phyloP scores from a whole-genome alignment of 2,329 filamentous ascomycete species.

The Grosmannia clavigera region DNA sequence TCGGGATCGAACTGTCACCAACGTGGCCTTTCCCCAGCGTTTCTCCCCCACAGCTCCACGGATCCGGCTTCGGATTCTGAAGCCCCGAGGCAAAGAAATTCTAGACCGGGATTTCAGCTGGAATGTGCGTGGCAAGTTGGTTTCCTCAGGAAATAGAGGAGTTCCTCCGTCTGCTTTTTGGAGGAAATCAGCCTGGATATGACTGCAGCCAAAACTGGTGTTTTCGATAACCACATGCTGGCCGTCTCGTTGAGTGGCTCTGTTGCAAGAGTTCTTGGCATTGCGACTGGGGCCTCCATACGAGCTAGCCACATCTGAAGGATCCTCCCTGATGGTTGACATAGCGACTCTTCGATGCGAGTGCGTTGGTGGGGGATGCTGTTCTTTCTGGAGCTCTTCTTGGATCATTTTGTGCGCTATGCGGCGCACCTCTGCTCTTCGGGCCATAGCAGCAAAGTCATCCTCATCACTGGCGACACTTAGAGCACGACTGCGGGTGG shows the following conservation, averaged over 20 bases:
- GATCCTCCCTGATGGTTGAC: conserved; percentile 13
- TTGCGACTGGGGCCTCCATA: background rate
- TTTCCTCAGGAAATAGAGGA: background rate
- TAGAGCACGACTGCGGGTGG: conserved; percentile 27
- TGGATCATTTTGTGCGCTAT: conserved; percentile 45
- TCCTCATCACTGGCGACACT: conserved; percentile 33
- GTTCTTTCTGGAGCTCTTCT: conserved; percentile 39
- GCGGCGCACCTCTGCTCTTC: conserved; percentile 42
- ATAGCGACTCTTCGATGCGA: conserved; percentile 8
- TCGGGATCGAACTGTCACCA: background rate
- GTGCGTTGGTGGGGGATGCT: conserved; percentile 9
- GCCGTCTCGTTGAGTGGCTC: background rate
- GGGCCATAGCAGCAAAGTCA: conserved; percentile 32
- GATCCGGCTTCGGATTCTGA: background rate
- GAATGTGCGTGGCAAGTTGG: background rate
- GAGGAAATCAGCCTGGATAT: background rate
- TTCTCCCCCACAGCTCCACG: background rate
- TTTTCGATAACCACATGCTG: background rate
- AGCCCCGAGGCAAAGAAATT: background rate
- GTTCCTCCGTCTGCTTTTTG: background rate
- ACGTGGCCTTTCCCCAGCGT: background rate
- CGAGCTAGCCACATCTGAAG: background rate
- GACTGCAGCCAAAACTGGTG: background rate
- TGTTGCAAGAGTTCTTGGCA: background rate
- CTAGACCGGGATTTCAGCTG: background rate